These are phyloP conservation scores for Candida gigantensis DNA, from an alignment of 1,139 yeast species.

Conservation along the genomic window DNA sequence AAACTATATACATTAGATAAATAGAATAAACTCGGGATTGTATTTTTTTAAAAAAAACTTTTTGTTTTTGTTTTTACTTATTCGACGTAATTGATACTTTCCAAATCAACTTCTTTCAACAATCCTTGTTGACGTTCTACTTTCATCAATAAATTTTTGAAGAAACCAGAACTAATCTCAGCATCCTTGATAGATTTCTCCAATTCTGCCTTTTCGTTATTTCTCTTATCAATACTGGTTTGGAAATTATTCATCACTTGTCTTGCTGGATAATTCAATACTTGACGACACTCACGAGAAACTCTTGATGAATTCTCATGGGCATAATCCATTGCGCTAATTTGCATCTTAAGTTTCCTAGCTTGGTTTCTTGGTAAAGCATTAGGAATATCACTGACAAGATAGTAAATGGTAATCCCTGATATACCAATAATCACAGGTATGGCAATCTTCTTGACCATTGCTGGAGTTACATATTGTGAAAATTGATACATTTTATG, in stretches of 20 bases:
- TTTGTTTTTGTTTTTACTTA: too few species aligned
- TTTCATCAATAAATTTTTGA: slow-evolving; percentile 52
- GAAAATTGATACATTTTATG: slow-evolving; percentile 34
- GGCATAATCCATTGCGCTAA: slow-evolving; percentile 70
- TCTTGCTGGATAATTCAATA: slow-evolving; percentile 76
- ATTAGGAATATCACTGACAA: slow-evolving; percentile 79
- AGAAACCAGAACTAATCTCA: slow-evolving; percentile 59
- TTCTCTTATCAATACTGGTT: slow-evolving; percentile 62
- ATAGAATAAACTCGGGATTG: too few species aligned
- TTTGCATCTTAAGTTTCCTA: slow-evolving; percentile 61
- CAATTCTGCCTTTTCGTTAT: slow-evolving; percentile 58
- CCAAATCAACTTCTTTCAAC: slow-evolving; percentile 56
- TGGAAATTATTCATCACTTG: slow-evolving; percentile 83
- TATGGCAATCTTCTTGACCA: slow-evolving; percentile 36
- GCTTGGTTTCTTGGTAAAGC: slow-evolving; percentile 88
- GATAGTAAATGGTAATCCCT: slow-evolving; percentile 62
- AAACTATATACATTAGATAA: slow-evolving; percentile 4
- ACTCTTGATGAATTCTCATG: slow-evolving; percentile 77
- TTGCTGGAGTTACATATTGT: slow-evolving; percentile 28
- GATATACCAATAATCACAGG: slow-evolving; percentile 56
- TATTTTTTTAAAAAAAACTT: too few species aligned
- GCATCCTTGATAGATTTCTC: slow-evolving; percentile 59
- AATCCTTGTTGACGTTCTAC: slow-evolving; percentile 45
- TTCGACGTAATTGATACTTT: slow-evolving; percentile 48
- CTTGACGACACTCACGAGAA: slow-evolving; percentile 79